Percentiles rank a stretch among this genome's conserved stretches.
These are phyloP conservation scores for Novymonas esmeraldas DNA, from an alignment of 208 protist species.

Conservation along the genomic window DNA sequence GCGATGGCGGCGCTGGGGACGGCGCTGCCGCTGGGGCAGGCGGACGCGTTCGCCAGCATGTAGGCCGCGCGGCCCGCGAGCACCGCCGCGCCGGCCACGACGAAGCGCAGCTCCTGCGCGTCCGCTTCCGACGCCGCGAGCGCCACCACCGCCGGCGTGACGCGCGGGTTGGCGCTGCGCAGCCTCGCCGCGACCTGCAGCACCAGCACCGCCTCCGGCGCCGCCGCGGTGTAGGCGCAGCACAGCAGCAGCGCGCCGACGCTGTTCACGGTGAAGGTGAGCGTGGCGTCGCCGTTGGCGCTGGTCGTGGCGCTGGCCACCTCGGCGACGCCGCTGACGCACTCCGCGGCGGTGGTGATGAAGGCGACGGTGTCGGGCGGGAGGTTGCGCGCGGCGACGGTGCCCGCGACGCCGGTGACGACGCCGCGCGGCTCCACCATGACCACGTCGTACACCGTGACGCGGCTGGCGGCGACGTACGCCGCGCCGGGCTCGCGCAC, in stretches of 20 bases:
- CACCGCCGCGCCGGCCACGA: neutral
- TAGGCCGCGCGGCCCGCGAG: neutral
- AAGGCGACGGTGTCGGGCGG: constrained; percentile 35
- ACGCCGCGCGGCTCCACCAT: constrained; percentile 20
- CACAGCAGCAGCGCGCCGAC: constrained; percentile 12
- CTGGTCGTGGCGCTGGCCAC: constrained; percentile 2
- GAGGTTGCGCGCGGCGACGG: constrained; percentile 11
- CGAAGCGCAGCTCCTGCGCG: neutral
- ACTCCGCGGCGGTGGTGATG: constrained; percentile 5
- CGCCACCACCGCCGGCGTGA: constrained; percentile 8
- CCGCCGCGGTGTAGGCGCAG: constrained; percentile 1
- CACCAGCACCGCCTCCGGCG: constrained; percentile 4
- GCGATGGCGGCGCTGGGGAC: neutral
- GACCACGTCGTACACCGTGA: constrained; percentile 39
- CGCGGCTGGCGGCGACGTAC: constrained; percentile 18
- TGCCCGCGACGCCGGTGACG: constrained; percentile 11
- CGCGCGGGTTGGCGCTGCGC: constrained; percentile 28
- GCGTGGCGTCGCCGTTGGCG: neutral
- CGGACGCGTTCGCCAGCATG: neutral
- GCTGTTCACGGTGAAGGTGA: constrained; percentile 7
- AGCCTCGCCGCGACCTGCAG: constrained; percentile 34
- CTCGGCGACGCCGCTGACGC: constrained; percentile 8
- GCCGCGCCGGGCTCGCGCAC: constrained; percentile 19
- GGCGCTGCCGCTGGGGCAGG: neutral
- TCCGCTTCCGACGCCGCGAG: constrained; percentile 12